Conservation (phyloP, 768 basidiomycete species). For the Agrocybe pediades region DNA sequence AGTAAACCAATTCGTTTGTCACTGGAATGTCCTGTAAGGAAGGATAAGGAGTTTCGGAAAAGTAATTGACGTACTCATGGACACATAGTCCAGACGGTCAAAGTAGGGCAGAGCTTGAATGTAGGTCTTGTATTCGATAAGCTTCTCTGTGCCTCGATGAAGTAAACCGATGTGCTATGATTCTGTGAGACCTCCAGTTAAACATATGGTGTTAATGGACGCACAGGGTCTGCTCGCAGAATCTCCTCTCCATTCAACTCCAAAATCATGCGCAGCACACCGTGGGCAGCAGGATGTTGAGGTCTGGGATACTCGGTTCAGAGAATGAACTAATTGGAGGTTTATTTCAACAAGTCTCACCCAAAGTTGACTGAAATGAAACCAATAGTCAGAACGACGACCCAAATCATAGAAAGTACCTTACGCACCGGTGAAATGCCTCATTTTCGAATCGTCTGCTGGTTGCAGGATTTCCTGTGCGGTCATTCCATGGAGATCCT, state of each 20-base stretch:
- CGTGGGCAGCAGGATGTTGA: slow-evolving; percentile 98
- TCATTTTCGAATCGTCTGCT: slow-evolving; percentile 75
- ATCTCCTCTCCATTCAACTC: slow-evolving; percentile 98
- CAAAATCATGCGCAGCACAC: slow-evolving; percentile 95
- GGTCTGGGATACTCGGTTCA: slow-evolving; percentile 50
- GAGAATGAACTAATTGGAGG: background rate
- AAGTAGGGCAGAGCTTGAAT: slow-evolving; percentile 98
- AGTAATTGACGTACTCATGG: slow-evolving; percentile 78
- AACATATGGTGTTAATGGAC: slow-evolving; percentile 24
- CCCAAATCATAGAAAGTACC: background rate
- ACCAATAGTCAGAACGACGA: slow-evolving; percentile 8
- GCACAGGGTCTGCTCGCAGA: slow-evolving; percentile 79
- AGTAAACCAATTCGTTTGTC: slow-evolving; percentile 99
- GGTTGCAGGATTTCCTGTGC: slow-evolving; percentile 79
- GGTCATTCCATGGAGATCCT: slow-evolving; percentile 81
- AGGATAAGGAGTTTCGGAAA: background rate
- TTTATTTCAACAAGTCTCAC: slow-evolving; percentile 42
- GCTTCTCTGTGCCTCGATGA: slow-evolving; percentile 97
- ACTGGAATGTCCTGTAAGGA: slow-evolving; percentile 47
- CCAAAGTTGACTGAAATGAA: slow-evolving; percentile 90
- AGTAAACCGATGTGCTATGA: slow-evolving; percentile 88
- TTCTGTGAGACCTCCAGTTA: slow-evolving; percentile 8
- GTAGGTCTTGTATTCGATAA: slow-evolving; percentile 99
- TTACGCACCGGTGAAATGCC: slow-evolving; percentile 88
- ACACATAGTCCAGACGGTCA: slow-evolving; percentile 98